phyloP scores from a whole-genome alignment of 2,329 filamentous ascomycete genomes.

The Apiospora malaysiana region DNA sequence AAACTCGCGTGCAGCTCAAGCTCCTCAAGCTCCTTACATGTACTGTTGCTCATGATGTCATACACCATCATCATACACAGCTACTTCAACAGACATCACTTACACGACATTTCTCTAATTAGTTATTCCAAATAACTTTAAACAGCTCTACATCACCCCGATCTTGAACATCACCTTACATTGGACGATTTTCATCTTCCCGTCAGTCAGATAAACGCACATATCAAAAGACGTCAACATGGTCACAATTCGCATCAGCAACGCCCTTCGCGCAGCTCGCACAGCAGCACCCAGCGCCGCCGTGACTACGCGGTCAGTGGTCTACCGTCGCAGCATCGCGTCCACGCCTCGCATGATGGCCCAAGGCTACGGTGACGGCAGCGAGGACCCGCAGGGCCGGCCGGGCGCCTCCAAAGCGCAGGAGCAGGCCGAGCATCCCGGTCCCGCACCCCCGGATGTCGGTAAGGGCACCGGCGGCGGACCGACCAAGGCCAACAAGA shows the following conservation, averaged over 20 bases:
- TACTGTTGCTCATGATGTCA: conserved; percentile 33
- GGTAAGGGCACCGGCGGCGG: conserved; percentile 46
- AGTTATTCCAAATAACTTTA: neutral
- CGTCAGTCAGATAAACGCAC: neutral
- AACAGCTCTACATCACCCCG: neutral
- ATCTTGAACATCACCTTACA: neutral
- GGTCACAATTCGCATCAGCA: conserved; percentile 36
- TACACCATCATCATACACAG: conserved; percentile 32
- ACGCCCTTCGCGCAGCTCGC: conserved; percentile 32
- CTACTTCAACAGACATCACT: conserved; percentile 26
- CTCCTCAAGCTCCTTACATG: neutral
- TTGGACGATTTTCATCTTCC: neutral
- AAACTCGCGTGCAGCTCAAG: neutral
- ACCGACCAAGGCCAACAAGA: conserved; percentile 39
- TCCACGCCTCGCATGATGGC: conserved; percentile 30
- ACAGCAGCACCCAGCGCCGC: conserved; percentile 29
- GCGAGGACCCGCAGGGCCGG: conserved; percentile 45
- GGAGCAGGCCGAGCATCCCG: conserved; percentile 48
- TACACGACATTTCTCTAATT: neutral
- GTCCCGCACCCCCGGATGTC: conserved; percentile 46
- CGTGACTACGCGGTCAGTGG: conserved; percentile 23
- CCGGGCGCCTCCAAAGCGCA: conserved; percentile 39
- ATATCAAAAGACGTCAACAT: conserved; percentile 29
- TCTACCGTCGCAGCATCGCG: conserved; percentile 30
- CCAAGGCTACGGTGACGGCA: conserved; percentile 49